A percentile compares a stretch with the other conserved stretches of the same genome.
These are phyloP conservation scores for Globisporangium recalcitrans DNA, from an alignment of 352 stramenopile species.

Conservation along the genomic window DNA sequence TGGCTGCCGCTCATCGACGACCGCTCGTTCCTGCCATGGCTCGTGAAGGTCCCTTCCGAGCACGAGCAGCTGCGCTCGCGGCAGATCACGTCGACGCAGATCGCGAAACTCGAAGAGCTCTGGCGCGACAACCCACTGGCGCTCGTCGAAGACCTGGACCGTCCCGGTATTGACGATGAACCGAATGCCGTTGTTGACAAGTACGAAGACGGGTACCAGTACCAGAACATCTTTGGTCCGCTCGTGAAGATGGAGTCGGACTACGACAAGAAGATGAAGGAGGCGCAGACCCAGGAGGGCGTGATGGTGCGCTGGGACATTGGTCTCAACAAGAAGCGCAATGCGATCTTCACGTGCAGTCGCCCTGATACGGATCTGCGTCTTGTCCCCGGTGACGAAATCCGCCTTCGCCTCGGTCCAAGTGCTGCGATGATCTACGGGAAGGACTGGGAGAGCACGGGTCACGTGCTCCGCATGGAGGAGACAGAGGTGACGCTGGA, in stretches of 20 bases:
- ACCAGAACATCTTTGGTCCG: constrained; percentile 98
- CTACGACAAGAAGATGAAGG: constrained; percentile 99
- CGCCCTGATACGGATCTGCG: constrained; percentile 86
- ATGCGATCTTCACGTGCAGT: constrained; percentile 93
- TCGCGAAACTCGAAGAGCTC: constrained; percentile 87
- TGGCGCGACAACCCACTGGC: constrained; percentile 97
- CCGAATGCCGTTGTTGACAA: constrained; percentile 79
- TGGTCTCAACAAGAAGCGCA: constrained; percentile 95
- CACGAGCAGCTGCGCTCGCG: constrained; percentile 90
- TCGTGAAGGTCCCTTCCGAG: constrained; percentile 93
- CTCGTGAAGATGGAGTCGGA: constrained; percentile 99
- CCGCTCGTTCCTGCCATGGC: constrained; percentile 94
- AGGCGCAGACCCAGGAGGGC: constrained; percentile 93
- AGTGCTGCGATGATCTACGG: constrained; percentile 78
- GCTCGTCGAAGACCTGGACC: constrained; percentile 94
- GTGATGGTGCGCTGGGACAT: constrained; percentile 94
- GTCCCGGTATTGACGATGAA: constrained; percentile 89
- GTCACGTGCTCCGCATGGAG: constrained; percentile 89
- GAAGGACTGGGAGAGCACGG: constrained; percentile 92
- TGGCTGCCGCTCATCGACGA: constrained; percentile 99
- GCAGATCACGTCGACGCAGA: constrained; percentile 91
- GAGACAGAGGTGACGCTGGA: constrained; percentile 84
- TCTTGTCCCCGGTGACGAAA: constrained; percentile 96
- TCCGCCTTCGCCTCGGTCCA: constrained; percentile 89
- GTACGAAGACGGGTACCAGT: constrained; percentile 99